These are phyloP conservation scores for Backusella circina DNA, from an alignment of 192 early-diverging fungal species.

Conservation along the genomic window DNA sequence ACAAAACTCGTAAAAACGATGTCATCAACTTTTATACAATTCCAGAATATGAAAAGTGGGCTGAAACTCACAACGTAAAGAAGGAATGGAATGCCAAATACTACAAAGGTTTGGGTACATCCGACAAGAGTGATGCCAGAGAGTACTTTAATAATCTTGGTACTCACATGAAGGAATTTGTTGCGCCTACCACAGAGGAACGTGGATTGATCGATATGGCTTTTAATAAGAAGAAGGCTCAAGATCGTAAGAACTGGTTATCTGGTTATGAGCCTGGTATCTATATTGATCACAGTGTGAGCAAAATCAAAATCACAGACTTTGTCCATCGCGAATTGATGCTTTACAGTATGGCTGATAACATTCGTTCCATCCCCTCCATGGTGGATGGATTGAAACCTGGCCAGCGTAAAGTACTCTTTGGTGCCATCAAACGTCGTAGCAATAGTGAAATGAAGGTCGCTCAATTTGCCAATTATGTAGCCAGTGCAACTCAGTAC, in stretches of 20 bases:
- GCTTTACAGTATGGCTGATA: constrained; percentile 93
- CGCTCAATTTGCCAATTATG: constrained; percentile 81
- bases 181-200: constrained; percentile 51
- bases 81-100: constrained; percentile 90
- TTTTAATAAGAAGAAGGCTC: constrained; percentile 90
- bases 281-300: constrained; percentile 80
- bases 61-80: constrained; percentile 56
- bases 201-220: constrained; percentile 91
- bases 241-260: constrained; percentile 96
- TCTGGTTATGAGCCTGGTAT: constrained; percentile 76
- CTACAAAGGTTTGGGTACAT: constrained; percentile 97
- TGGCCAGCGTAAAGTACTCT: constrained; percentile 94
- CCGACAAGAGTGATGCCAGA: constrained; percentile 76
- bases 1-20: constrained; percentile 57
- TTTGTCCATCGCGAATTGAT: constrained; percentile 97
- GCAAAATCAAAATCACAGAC: constrained; percentile 75
- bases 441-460: constrained; percentile 85
- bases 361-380: constrained; percentile 91
- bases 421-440: constrained; percentile 79
- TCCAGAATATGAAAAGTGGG: constrained; percentile 91
- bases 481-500: constrained; percentile 86
- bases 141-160: constrained; percentile 87
- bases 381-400: constrained; percentile 95
- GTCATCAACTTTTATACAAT: constrained; percentile 81
- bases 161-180: constrained; percentile 79